Evolutionary conservation across 495 filamentous ascomycete species (phyloP).

Genomic region (Tuber magnatum): DNA sequence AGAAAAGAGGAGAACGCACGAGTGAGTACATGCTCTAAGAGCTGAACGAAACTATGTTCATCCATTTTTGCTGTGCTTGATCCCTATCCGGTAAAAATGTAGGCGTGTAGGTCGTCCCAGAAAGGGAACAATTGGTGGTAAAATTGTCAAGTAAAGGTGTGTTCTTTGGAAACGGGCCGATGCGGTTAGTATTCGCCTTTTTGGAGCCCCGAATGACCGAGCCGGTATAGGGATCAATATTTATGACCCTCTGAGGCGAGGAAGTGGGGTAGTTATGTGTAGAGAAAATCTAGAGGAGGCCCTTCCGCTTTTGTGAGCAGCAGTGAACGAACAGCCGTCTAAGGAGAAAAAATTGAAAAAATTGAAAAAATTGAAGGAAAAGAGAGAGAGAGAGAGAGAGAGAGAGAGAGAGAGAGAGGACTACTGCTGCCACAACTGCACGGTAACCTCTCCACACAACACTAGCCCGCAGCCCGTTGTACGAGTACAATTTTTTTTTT

Average conservation of each 20-base stretch:
- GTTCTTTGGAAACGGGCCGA: not conserved
- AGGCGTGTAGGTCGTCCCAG: not conserved
- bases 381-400: too few relatives aligned
- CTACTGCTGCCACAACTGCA: not conserved
- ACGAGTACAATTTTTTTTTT: not conserved
- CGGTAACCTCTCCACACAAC: not conserved
- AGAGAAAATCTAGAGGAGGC: not conserved
- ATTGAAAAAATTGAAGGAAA: not conserved
- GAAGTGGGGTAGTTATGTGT: not conserved
- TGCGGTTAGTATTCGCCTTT: not conserved
- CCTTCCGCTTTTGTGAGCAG: not conserved
- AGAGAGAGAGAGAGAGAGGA: not conserved
- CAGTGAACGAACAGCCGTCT: not conserved
- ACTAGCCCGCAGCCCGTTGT: not conserved
- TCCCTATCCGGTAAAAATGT: not conserved
- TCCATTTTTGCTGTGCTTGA: conserved; percentile 52
- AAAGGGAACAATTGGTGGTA: not conserved
- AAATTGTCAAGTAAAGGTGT: not conserved
- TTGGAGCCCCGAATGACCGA: not conserved
- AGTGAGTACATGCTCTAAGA: conserved; percentile 66
- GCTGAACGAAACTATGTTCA: conserved; percentile 63
- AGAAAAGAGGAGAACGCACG: conserved; percentile 50
- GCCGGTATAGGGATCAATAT: not conserved
- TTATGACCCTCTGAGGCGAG: not conserved
- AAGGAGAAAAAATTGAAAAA: not conserved